Evolutionary conservation across 2,329 filamentous ascomycete species (phyloP), one percentile per base, ranked within the genome.

Genomic region (Talaromyces marneffei): DNA sequence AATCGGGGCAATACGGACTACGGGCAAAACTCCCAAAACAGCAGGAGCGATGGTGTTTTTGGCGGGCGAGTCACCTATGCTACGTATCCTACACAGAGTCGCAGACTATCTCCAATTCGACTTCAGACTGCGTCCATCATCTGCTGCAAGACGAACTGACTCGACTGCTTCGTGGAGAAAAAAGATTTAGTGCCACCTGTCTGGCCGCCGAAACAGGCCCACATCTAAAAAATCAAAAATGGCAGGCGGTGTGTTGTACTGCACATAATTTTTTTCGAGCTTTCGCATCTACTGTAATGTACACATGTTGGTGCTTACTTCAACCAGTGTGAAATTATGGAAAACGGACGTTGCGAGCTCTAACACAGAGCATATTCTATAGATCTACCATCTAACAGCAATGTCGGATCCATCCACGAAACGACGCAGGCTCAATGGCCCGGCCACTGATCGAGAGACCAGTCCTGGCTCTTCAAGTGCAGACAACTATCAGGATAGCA

Each of bases 341-440:
- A 37, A 25, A 48, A 27, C 12, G 23, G 18, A 40, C 20, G 29
- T 25, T 57, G 42, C 42, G 18, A 14, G 29, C 52, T 56, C 16
- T 23, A 10, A 1, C 33, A n/a, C 8, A 39, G 40, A 50, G 52
- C 39, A 46, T 52, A 6, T 37, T 14, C 23, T 12, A 40, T 35
- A 18, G 6, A 33, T 18, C 16, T 27, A 12, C 1, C 8, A 25
- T 35, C 25, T 2, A 52, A 33, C n/a, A 52, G 9, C 18, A 35
- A 62, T 62, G 60, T 44, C 55, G 31, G 60, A 62, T 16, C 55
- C 55, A 25, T 58, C 56, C 25, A 46, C 56, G 6, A 62, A 62
- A 54, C 31, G 60, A 25, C 60, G 60, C 23, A 58, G 39, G 39
- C 60, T 62, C 55, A 62, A 62, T 58, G 60, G 57, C 46, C 46